Evolutionary conservation across 2,329 filamentous ascomycete genomes (phyloP).

Genomic region (Cytospora schulzeri): DNA sequence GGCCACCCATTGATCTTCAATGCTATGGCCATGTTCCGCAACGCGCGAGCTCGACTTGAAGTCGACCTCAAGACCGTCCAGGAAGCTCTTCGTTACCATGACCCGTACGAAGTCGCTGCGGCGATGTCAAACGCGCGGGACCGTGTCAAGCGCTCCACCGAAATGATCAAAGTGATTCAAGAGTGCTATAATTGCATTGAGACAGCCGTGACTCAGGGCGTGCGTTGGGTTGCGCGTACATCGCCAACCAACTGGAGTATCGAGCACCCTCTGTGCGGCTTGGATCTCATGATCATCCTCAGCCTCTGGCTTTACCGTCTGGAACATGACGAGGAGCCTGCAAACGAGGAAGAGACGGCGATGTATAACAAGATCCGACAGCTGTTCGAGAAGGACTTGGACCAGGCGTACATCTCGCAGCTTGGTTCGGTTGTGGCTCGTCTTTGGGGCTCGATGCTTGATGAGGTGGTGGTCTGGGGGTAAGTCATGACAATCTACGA

Average conservation of each 20-base stretch:
- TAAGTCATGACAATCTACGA: constrained; percentile 58
- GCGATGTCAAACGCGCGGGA: constrained; percentile 95
- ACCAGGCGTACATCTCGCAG: constrained; percentile 78
- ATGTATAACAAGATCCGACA: constrained; percentile 94
- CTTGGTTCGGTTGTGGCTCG: constrained; percentile 93
- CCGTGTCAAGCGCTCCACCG: constrained; percentile 89
- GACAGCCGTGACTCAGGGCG: constrained; percentile 89
- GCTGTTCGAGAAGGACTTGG: constrained; percentile 87
- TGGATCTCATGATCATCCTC: constrained; percentile 97
- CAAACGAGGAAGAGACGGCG: constrained; percentile 77
- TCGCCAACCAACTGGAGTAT: constrained; percentile 99
- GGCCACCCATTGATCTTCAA: constrained; percentile 97
- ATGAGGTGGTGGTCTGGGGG: constrained; percentile 99
- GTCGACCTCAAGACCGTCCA: constrained; percentile 96
- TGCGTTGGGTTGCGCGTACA: constrained; percentile 97
- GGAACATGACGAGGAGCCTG: constrained; percentile 96
- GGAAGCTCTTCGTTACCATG: constrained; percentile 94
- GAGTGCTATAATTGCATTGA: constrained; percentile 98
- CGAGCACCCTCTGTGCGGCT: constrained; percentile 92
- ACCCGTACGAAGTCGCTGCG: constrained; percentile 93
- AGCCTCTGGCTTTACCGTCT: constrained; percentile 98
- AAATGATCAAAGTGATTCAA: constrained; percentile 98
- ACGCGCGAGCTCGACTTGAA: constrained; percentile 86
- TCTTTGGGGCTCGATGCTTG: constrained; percentile 96
- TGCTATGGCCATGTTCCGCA: constrained; percentile 94